phyloP scores from a whole-genome alignment of 257 asterid genomes.

The Solanum sparsipilum region DNA sequence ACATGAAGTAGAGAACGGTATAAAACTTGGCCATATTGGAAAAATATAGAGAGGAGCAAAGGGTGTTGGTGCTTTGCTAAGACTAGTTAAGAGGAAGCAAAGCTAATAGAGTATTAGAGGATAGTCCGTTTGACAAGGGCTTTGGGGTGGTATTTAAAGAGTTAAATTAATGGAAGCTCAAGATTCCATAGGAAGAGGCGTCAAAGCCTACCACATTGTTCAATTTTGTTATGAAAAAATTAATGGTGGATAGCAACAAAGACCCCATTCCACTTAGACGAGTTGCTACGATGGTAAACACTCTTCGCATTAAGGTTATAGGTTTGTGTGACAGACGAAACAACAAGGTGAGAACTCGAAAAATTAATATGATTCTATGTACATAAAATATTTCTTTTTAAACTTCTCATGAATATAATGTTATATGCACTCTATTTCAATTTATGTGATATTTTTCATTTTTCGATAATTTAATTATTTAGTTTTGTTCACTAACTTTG shows the following conservation, averaged over 20 bases:
- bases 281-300: not conserved
- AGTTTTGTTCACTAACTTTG: not conserved
- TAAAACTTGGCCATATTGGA: conserved; percentile 15
- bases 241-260: not conserved
- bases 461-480: not conserved
- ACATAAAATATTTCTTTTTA: not conserved
- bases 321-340: not conserved
- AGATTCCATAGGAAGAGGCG: conserved; percentile 25
- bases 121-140: not conserved
- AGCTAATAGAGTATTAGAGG: not conserved
- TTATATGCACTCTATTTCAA: not conserved
- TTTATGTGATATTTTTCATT: not conserved
- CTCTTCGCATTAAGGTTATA: not conserved
- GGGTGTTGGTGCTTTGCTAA: not conserved
- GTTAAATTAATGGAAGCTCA: conserved; percentile 4
- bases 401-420: not conserved
- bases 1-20: not conserved
- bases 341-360: not conserved
- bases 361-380: not conserved
- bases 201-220: not conserved
- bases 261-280: not conserved
- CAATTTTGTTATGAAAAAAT: not conserved
- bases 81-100: not conserved
- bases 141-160: conserved; percentile 22
- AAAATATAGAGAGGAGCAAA: not conserved